These are phyloP conservation scores for Solanum habrochaites DNA, from an alignment of 257 asterid genomes.

Conservation along the genomic window DNA sequence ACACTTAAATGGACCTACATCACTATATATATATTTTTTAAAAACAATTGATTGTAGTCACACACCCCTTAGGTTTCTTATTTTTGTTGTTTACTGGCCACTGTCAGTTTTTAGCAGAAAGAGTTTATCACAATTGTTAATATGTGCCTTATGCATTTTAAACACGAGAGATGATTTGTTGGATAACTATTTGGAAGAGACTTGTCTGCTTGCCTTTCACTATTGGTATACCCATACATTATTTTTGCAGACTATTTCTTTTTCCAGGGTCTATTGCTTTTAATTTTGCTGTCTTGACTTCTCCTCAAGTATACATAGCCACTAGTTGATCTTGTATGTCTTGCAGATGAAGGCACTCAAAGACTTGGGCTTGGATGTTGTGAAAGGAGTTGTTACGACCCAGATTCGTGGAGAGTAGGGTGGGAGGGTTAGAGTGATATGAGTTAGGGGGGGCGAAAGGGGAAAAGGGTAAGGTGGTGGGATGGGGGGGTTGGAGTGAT, in stretches of 20 bases:
- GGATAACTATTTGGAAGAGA: neutral
- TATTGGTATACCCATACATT: neutral
- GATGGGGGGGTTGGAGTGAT: too few species aligned
- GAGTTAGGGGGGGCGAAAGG: too few species aligned
- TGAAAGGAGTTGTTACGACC: slow-evolving; percentile 81
- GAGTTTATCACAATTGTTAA: neutral
- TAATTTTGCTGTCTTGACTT: neutral
- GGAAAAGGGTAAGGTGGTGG: too few species aligned
- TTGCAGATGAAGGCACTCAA: slow-evolving; percentile 91
- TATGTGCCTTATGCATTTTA: neutral
- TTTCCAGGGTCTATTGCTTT: neutral
- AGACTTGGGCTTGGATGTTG: slow-evolving; percentile 89
- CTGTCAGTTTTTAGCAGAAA: neutral
- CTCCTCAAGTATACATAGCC: neutral
- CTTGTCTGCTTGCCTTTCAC: neutral
- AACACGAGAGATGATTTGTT: neutral
- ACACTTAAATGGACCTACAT: neutral
- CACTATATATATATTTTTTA: neutral
- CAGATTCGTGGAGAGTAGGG: too few species aligned
- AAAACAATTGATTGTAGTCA: neutral
- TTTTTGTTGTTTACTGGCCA: neutral
- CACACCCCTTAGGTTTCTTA: neutral
- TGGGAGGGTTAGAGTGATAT: too few species aligned
- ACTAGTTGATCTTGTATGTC: neutral
- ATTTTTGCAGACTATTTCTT: neutral